These are phyloP conservation scores for Platanus orientalis DNA, from an alignment of 164 flowering plant species.

Conservation along the genomic window DNA sequence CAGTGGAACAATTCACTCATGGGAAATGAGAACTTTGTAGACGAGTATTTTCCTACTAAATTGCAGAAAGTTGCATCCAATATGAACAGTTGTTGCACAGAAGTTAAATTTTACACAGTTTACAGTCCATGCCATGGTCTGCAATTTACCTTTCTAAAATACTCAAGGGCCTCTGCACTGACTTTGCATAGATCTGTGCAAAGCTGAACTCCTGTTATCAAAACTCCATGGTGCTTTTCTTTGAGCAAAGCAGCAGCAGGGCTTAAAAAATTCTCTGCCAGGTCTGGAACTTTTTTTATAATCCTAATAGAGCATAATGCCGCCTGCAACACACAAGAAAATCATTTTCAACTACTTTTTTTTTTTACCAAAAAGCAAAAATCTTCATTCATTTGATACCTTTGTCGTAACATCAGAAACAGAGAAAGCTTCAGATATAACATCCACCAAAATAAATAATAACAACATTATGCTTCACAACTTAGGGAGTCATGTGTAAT, in stretches of 20 bases:
- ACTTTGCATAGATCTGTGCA: conserved; percentile 88
- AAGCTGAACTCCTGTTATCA: conserved; percentile 90
- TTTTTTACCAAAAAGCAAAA: no score
- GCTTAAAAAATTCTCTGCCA: conserved; percentile 90
- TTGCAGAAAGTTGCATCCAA: no score
- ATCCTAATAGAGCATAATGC: conserved; percentile 94
- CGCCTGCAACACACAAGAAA: conserved; percentile 47
- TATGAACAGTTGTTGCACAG: not conserved
- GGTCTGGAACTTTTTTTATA: conserved; percentile 90
- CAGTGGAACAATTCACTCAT: no score
- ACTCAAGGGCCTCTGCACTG: conserved; percentile 86
- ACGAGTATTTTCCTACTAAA: no score
- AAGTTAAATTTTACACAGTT: not conserved
- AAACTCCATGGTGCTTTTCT: conserved; percentile 97
- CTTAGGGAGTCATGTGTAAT: no score
- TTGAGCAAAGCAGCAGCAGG: conserved; percentile 79
- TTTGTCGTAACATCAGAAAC: no score
- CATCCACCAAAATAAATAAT: no score
- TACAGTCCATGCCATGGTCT: not conserved
- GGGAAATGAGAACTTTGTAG: no score
- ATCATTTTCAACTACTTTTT: conserved; percentile 7
- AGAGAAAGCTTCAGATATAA: no score
- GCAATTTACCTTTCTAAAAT: conserved; percentile 71
- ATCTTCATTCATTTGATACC: no score
- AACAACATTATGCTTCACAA: not conserved